These are phyloP conservation scores for Aureobasidium lini DNA, from an alignment of 2,329 filamentous ascomycete species.

Conservation along the genomic window DNA sequence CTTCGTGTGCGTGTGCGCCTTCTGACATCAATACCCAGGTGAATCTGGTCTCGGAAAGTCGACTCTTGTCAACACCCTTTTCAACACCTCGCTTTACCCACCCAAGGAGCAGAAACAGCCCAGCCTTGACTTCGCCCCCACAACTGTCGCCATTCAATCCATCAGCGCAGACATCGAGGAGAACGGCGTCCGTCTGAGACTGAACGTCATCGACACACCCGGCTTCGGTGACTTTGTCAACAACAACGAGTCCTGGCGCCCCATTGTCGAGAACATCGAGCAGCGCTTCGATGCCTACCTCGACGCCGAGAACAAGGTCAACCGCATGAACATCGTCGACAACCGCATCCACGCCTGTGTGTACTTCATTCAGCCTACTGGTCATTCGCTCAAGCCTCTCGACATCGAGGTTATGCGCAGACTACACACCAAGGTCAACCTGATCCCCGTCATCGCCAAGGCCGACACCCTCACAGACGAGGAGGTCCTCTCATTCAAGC, in stretches of 20 bases:
- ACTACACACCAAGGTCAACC: constrained; percentile 99
- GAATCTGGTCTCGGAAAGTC: constrained; percentile 99
- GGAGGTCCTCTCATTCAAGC: constrained; percentile 90
- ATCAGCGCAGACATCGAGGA: constrained; percentile 72
- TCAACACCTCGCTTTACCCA: constrained; percentile 98
- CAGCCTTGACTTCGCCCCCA: constrained; percentile 95
- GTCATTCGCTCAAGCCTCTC: constrained; percentile 94
- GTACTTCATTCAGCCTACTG: constrained; percentile 99
- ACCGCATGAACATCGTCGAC: constrained; percentile 99
- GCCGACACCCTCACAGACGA: constrained; percentile 96
- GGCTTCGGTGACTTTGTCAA: constrained; percentile 99
- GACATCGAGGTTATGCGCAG: constrained; percentile 99
- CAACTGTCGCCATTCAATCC: constrained; percentile 54
- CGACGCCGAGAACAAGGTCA: constrained; percentile 99
- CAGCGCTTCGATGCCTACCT: constrained; percentile 97
- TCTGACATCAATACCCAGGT: constrained; percentile 48
- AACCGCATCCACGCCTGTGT: constrained; percentile 98
- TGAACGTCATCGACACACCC: constrained; percentile 96
- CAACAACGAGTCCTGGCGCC: constrained; percentile 99
- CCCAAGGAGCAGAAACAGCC: constrained; percentile 98
- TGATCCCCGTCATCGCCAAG: constrained; percentile 99
- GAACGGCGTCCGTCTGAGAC: constrained; percentile 88
- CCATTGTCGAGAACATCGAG: constrained; percentile 99
- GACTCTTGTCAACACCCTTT: constrained; percentile 96
- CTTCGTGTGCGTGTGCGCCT: not conserved